Evolutionary conservation across 768 basidiomycete species (phyloP), one percentile per base, ranked within the genome.

Genomic region (Hydnomerulius pinastri): DNA sequence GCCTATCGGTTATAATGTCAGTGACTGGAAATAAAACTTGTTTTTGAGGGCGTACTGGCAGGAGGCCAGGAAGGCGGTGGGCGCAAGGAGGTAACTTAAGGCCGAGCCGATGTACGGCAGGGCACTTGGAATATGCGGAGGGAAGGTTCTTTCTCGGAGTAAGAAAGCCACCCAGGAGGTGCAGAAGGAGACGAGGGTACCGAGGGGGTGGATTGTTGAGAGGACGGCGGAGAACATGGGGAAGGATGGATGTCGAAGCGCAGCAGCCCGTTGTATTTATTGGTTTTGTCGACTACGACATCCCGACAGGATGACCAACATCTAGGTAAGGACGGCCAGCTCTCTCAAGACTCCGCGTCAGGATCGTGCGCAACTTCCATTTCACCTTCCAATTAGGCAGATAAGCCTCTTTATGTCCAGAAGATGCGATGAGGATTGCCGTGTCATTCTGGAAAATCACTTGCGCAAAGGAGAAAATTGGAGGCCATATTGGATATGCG

Each of bases 1-100:
- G n/a, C 24, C 64, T 65, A n/a, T n/a, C 4, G 15, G n/a, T 12
- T 4, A 27, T 25, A 13, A 30, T n/a, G 37, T 17, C 42, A 28
- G 9, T 15, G 43, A 25, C 25, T 13, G 13, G 41, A 20, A 18
- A 25, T 20, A 13, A 8, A 42, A 42, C 13, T 8, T 15, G n/a
- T 42, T 4, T 27, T 17, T 12, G 15, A n/a, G 18, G 3, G 65
- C 63, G 0, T 48, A 65, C 63, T 51, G 64, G 58, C 63, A 64
- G 45, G 23, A 25, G 4, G 43, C 47, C 10, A 64, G 50, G 42
- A 63, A 63, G 0, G 9, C 41, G 5, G 48, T 15, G 11, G 60
- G 63, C 18, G 50, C 58, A 12, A 63, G 33, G 0, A 27, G 51
- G 30, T 55, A 56, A 2, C 47, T 24, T 15, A 63, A 4, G 6